A percentile compares a stretch with the other conserved stretches of the same genome.
phyloP scores from a whole-genome alignment of 1,284 basidiomycete species.

The Boletus sp. region DNA sequence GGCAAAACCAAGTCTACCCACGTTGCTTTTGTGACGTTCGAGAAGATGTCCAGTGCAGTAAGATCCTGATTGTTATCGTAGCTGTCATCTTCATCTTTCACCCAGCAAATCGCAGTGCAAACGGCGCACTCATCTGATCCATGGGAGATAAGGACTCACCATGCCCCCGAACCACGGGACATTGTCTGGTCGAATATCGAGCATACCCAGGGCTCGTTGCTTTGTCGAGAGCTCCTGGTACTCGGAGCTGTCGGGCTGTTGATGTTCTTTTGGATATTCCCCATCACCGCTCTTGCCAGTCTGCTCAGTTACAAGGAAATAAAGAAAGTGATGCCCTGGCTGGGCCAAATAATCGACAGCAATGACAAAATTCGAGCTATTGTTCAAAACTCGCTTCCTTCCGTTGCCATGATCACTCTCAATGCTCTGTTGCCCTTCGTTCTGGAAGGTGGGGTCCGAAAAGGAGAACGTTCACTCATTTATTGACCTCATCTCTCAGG shows the following conservation, averaged over 20 bases:
- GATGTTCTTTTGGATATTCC: slow-evolving; percentile 84
- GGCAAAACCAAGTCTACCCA: slow-evolving; percentile 78
- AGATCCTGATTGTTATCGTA: slow-evolving; percentile 24
- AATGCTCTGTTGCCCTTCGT: slow-evolving; percentile 89
- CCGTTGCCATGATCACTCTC: slow-evolving; percentile 83
- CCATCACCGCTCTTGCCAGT: slow-evolving; percentile 80
- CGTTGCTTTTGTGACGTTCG: slow-evolving; percentile 94
- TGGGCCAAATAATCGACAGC: slow-evolving; percentile 73
- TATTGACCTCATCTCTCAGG: slow-evolving; percentile 40
- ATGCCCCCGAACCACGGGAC: slow-evolving; percentile 92
- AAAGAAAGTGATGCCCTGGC: slow-evolving; percentile 83
- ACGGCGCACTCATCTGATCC: slow-evolving; percentile 74
- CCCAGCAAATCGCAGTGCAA: slow-evolving; percentile 87
- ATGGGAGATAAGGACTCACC: slow-evolving; percentile 61
- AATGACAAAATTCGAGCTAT: slow-evolving; percentile 80
- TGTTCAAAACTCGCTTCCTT: slow-evolving; percentile 90
- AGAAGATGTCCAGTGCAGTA: slow-evolving; percentile 88
- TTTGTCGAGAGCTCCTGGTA: slow-evolving; percentile 68
- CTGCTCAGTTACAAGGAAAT: slow-evolving; percentile 90
- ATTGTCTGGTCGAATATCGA: slow-evolving; percentile 92
- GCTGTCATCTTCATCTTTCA: neutral
- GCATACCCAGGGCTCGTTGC: slow-evolving; percentile 52
- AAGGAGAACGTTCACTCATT: neutral
- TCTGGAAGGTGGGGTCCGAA: slow-evolving; percentile 66
- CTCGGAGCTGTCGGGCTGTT: slow-evolving; percentile 64